These are phyloP conservation scores for Malassezia brasiliensis DNA, from an alignment of 1,284 basidiomycete genomes.

Conservation along the genomic window DNA sequence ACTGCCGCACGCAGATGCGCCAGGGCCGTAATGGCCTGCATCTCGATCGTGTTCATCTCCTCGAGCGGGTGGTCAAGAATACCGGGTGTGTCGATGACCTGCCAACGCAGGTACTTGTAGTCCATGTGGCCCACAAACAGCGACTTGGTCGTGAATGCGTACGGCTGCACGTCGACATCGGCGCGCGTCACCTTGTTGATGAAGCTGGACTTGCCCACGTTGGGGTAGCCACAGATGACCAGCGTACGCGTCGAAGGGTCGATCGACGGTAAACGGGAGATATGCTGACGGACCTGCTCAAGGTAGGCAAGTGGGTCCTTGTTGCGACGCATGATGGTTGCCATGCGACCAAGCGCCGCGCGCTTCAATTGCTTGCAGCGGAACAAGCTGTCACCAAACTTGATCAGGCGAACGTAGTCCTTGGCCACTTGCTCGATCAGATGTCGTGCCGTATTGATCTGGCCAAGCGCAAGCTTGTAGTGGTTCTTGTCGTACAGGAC, in stretches of 20 bases:
- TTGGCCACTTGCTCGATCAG: constrained; percentile 48
- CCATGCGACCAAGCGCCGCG: constrained; percentile 47
- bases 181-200: constrained; percentile 48
- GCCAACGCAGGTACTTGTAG: constrained; percentile 49
- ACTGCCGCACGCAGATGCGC: constrained; percentile 45
- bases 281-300: constrained; percentile 48
- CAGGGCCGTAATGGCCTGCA: constrained; percentile 48
- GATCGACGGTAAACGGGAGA: constrained; percentile 47
- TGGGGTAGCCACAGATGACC: constrained; percentile 47
- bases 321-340: constrained; percentile 47
- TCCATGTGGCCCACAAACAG: constrained; percentile 49
- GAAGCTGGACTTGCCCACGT: constrained; percentile 48
- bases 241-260: constrained; percentile 44
- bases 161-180: constrained; percentile 47
- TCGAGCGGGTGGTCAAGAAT: constrained; percentile 47
- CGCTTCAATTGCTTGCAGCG: constrained; percentile 49
- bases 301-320: constrained; percentile 48
- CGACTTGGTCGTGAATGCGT: constrained; percentile 48
- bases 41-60: constrained; percentile 49
- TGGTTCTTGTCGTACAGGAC: constrained; percentile 49
- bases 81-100: constrained; percentile 47
- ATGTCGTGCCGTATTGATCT: constrained; percentile 46
- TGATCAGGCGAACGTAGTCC: constrained; percentile 46
- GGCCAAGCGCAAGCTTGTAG: constrained; percentile 48
- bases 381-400: constrained; percentile 47